Evolutionary conservation across 2,329 filamentous ascomycete species (phyloP).

Genomic region (Pseudocercospora pini-densiflorae): DNA sequence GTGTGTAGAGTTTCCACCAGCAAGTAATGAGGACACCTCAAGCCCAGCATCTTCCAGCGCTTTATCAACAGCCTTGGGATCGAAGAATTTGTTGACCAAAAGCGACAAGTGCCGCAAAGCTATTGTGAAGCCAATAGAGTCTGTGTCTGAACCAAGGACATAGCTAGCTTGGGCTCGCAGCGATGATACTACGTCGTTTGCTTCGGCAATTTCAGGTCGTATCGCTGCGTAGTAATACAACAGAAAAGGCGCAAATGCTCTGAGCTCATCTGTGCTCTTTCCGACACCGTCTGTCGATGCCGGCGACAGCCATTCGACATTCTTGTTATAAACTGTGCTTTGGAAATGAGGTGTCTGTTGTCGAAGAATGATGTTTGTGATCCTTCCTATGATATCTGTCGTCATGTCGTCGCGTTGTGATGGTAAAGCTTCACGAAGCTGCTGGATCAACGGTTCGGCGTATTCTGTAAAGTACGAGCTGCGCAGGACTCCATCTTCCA

Average conservation of each 20-base stretch:
- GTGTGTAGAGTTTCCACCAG: slow-evolving; percentile 41
- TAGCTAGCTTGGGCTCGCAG: slow-evolving; percentile 31
- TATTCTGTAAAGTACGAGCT: slow-evolving; percentile 53
- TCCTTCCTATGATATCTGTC: slow-evolving; percentile 64
- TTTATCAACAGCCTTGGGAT: slow-evolving; percentile 45
- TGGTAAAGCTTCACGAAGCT: slow-evolving; percentile 41
- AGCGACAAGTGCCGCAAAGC: slow-evolving; percentile 51
- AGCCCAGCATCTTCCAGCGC: slow-evolving; percentile 36
- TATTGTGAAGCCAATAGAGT: slow-evolving; percentile 27
- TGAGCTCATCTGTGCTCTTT: slow-evolving; percentile 10
- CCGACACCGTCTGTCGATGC: slow-evolving; percentile 26
- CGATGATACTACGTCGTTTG: slow-evolving; percentile 32
- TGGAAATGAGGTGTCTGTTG: slow-evolving; percentile 56
- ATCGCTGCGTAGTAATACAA: slow-evolving; percentile 41
- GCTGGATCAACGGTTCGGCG: slow-evolving; percentile 48
- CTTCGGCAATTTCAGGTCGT: slow-evolving; percentile 36
- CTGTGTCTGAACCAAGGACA: slow-evolving; percentile 22
- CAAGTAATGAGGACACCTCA: slow-evolving; percentile 46
- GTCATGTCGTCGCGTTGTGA: slow-evolving; percentile 54
- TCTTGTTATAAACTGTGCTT: slow-evolving; percentile 37
- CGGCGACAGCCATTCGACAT: slow-evolving; percentile 36
- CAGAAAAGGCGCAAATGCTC: slow-evolving; percentile 33
- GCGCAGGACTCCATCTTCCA: slow-evolving; percentile 47
- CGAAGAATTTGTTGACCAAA: slow-evolving; percentile 54
- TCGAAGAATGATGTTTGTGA: slow-evolving; percentile 64